These are phyloP conservation scores for Leishmania arabica DNA, from an alignment of 208 protist genomes.

Conservation along the genomic window DNA sequence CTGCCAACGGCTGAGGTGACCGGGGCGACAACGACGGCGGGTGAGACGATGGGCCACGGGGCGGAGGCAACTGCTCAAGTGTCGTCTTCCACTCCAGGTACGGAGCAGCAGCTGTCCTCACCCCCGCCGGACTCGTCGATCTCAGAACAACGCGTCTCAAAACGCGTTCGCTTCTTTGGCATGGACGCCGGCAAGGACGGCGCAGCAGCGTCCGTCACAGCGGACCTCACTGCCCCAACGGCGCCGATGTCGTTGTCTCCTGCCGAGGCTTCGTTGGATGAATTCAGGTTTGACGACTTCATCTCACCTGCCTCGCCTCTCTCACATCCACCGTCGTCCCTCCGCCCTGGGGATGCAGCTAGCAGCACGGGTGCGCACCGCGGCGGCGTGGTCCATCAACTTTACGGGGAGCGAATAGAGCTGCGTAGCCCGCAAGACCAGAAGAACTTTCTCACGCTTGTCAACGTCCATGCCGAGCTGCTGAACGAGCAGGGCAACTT, in stretches of 20 bases:
- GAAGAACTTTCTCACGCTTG: slow-evolving; percentile 82
- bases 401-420: slow-evolving; percentile 64
- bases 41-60: not conserved
- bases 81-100: not conserved
- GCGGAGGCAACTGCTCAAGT: slow-evolving; percentile 4
- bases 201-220: slow-evolving; percentile 3
- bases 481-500: slow-evolving; percentile 86
- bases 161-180: slow-evolving; percentile 76
- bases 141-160: slow-evolving; percentile 31
- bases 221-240: not conserved
- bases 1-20: not conserved
- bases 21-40: not conserved
- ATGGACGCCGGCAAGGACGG: slow-evolving; percentile 20
- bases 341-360: not conserved
- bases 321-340: not conserved
- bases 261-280: slow-evolving; percentile 10
- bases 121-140: not conserved
- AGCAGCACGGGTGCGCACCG: not conserved
- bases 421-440: slow-evolving; percentile 47
- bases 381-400: slow-evolving; percentile 22
- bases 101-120: not conserved
- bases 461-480: slow-evolving; percentile 90
- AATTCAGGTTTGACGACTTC: slow-evolving; percentile 32
- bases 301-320: slow-evolving; percentile 10
- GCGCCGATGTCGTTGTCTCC: not conserved